Conservation (phyloP, 225 moss, liverwort and hornwort genomes). For the Ulota crispa region DNA sequence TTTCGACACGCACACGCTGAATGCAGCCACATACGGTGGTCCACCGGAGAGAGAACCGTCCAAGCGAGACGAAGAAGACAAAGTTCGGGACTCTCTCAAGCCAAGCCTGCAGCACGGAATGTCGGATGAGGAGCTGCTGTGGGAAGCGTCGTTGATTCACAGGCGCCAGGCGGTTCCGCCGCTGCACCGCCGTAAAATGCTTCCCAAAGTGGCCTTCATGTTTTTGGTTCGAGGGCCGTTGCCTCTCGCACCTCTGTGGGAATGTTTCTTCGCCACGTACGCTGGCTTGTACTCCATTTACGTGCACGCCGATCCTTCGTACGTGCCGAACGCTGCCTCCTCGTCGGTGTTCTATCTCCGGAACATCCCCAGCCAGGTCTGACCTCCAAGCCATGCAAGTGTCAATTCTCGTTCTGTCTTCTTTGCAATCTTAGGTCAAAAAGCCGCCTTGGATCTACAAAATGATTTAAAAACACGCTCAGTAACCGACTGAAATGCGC, state of each 20-base stretch:
- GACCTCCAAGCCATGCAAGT: neutral
- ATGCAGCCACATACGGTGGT: constrained; percentile 4
- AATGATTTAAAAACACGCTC: too few relatives aligned
- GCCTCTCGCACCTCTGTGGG: constrained; percentile 63
- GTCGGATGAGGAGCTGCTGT: constrained; percentile 43
- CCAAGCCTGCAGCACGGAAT: constrained; percentile 16
- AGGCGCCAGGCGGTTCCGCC: constrained; percentile 4
- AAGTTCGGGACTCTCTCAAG: neutral
- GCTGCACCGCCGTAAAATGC: neutral
- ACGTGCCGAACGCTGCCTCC: constrained; percentile 16
- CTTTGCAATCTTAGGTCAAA: too few relatives aligned
- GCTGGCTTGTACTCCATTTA: constrained; percentile 58
- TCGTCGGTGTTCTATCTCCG: constrained; percentile 57
- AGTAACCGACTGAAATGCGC: too few relatives aligned
- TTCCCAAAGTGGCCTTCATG: constrained; percentile 67
- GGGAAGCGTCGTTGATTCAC: constrained; percentile 39
- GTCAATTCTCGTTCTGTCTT: too few relatives aligned
- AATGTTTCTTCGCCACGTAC: constrained; percentile 55
- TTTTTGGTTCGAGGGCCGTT: constrained; percentile 48
- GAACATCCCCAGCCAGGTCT: constrained; percentile 60
- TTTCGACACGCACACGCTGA: constrained; percentile 10
- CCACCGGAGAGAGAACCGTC: neutral
- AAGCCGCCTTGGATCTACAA: too few relatives aligned
- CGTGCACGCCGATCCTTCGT: constrained; percentile 52
- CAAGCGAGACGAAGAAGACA: neutral